Evolutionary conservation across 495 filamentous ascomycete genomes (phyloP), one percentile per base, ranked within the genome.

Genomic region (Aspergillus sparsus): DNA sequence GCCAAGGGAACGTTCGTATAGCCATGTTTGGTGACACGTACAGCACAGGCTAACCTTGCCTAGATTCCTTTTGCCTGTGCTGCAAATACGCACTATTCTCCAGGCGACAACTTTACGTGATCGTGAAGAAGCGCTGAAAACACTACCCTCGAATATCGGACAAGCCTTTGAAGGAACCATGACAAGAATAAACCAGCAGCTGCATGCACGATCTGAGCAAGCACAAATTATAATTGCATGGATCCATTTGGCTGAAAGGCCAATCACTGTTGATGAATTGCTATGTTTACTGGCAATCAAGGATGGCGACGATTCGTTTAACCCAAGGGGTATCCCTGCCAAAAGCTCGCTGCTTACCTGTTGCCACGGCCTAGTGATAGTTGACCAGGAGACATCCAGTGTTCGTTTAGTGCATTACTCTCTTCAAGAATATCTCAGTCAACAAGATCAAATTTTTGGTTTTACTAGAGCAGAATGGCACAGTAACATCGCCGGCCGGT

Each of bases 51-150:
- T 16, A 61, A 27, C 50, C 49, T 46, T 50, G 11, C n/a, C 16
- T 51, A 66, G 60, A 39, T 66, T 66, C 51, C 63, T 66, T n/a
- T 34, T 66, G 27, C 63, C 63, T 35, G 44, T 53, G 35, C 53
- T 66, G 27, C 63, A 66, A 54, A 45, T 66, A 15, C 63, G 45
- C 11, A 32, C 55, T 52, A 51, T 66, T 35, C 63, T 66, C 36
- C 59, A 66, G 47, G 63, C 59, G 13, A 49, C 47, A 59, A 66
- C 49, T 6, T 32, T 59, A 49, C 60, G 60, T 36, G 45, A 58
- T 34, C 63, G 60, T 39, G 59, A 59, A 55, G 55, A 63, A 56
- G 46, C 60, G 21, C 54, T 66, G 36, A 51, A 60, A 7, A 55
- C 47, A 12, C 39, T 63, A 31, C 54, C 60, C 18, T 55, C 60